These are phyloP conservation scores for Podila verticillata DNA, from an alignment of 192 early-diverging fungal species.

Conservation along the genomic window DNA sequence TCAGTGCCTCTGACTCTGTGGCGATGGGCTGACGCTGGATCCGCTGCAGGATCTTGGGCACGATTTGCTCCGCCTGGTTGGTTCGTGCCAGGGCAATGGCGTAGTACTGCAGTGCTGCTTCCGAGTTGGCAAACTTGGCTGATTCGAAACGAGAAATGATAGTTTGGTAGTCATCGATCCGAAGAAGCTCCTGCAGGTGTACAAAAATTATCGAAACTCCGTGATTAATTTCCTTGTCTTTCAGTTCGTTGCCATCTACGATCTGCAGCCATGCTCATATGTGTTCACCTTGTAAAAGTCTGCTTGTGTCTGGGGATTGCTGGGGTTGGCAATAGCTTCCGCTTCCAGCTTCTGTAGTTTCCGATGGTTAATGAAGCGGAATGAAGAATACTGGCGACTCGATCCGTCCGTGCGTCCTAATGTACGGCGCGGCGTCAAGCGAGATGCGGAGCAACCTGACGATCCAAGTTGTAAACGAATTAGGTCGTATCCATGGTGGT, in stretches of 20 bases:
- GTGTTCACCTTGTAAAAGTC: constrained; percentile 65
- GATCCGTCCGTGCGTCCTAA: not conserved
- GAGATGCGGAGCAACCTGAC: not conserved
- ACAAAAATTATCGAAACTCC: not conserved
- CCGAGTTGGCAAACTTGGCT: constrained; percentile 61
- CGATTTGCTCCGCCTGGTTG: constrained; percentile 62
- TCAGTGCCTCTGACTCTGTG: constrained; percentile 26
- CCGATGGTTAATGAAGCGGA: constrained; percentile 56
- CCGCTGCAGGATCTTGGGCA: constrained; percentile 63
- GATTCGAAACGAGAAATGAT: constrained; percentile 65
- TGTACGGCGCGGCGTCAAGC: not conserved
- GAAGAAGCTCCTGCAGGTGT: constrained; percentile 57
- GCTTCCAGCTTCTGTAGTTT: constrained; percentile 59
- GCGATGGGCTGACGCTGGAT: constrained; percentile 50
- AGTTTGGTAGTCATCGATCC: constrained; percentile 59
- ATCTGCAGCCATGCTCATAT: not conserved
- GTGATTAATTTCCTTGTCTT: not conserved
- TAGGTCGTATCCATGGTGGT: too few species aligned
- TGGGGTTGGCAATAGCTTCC: constrained; percentile 63
- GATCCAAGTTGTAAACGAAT: too few species aligned
- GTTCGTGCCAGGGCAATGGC: constrained; percentile 60
- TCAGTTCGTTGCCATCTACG: not conserved
- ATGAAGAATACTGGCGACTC: constrained; percentile 42
- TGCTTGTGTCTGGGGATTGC: constrained; percentile 58
- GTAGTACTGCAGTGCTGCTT: constrained; percentile 65